Base-by-base conservation (phyloP, 2,329 filamentous ascomycete genomes). In the Sphaerostilbella broomeana region DNA sequence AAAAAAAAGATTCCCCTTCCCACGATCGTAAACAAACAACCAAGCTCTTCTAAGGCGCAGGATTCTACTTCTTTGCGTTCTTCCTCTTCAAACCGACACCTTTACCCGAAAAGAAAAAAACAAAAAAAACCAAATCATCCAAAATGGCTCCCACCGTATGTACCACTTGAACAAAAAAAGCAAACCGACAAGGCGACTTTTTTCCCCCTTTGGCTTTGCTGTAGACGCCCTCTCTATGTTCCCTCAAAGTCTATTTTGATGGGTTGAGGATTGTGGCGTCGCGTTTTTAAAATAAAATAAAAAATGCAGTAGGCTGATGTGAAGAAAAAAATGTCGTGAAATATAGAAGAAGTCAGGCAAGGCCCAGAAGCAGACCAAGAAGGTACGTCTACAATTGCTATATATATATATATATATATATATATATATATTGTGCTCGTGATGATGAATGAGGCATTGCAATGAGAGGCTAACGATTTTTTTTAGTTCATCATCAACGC, bases 401-500 rank as follows among this genome's bases (percentile, higher is more conserved):
- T n/a, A n/a, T n/a, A n/a, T n/a, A n/a, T n/a, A n/a, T n/a, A n/a
- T n/a, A n/a, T n/a, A n/a, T n/a, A n/a, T n/a, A n/a, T n/a, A n/a
- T n/a, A n/a, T n/a, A n/a, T n/a, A n/a, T n/a, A n/a, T n/a, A n/a
- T n/a, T n/a, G n/a, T n/a, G n/a, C n/a, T n/a, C n/a, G n/a, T n/a
- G n/a, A n/a, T n/a, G n/a, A n/a, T n/a, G n/a, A n/a, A n/a, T n/a
- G n/a, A n/a, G n/a, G n/a, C n/a, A n/a, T n/a, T n/a, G n/a, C n/a
- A n/a, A n/a, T n/a, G n/a, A n/a, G n/a, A n/a, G n/a, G n/a, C n/a
- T n/a, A n/a, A n/a, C n/a, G n/a, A n/a, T n/a, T n/a, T n/a, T n/a
- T n/a, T 43, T 39, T 57, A 94, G 90, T 98, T 87, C 83, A 83
- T 94, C 77, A 97, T 98, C 86, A 94, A 98, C 77, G 90, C 89